These are phyloP conservation scores for Geoglossum glabrum DNA, from an alignment of 495 filamentous ascomycete species.

Conservation along the genomic window DNA sequence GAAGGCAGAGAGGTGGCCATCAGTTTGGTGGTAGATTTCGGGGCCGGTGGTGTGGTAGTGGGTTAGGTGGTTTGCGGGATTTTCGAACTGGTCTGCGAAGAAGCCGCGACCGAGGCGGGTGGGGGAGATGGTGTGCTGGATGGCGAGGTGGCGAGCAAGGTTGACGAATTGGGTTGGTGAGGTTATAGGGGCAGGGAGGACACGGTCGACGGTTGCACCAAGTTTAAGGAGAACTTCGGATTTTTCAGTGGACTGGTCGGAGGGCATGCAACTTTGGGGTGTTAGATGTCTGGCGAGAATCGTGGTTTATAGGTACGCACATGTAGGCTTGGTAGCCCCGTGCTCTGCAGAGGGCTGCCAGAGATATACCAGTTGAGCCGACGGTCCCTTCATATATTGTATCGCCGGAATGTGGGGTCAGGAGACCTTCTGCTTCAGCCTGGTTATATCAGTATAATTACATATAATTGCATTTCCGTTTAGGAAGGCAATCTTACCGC, in stretches of 20 bases:
- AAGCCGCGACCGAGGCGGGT: slow-evolving; percentile 38
- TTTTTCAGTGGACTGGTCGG: slow-evolving; percentile 80
- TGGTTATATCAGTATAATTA: slow-evolving; percentile 12
- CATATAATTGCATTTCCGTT: neutral
- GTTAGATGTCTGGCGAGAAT: neutral
- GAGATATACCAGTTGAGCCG: slow-evolving; percentile 80
- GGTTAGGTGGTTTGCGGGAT: slow-evolving; percentile 62
- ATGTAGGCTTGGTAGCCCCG: slow-evolving; percentile 85
- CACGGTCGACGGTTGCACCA: slow-evolving; percentile 73
- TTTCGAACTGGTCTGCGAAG: slow-evolving; percentile 97
- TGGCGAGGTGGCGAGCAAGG: slow-evolving; percentile 56
- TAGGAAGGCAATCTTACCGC: slow-evolving; percentile 24
- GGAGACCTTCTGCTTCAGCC: slow-evolving; percentile 59
- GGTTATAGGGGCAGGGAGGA: slow-evolving; percentile 78
- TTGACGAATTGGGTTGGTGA: slow-evolving; percentile 90
- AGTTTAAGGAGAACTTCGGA: slow-evolving; percentile 72
- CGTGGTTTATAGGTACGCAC: slow-evolving; percentile 19
- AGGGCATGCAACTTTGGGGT: slow-evolving; percentile 60
- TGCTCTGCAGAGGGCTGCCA: slow-evolving; percentile 73
- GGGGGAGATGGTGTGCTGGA: slow-evolving; percentile 42
- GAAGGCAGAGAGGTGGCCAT: slow-evolving; percentile 65
- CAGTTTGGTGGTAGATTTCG: slow-evolving; percentile 66
- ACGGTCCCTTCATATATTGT: slow-evolving; percentile 96
- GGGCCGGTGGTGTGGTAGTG: slow-evolving; percentile 72
- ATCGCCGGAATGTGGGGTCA: slow-evolving; percentile 67